Percentiles rank a stretch among this genome's conserved stretches.
phyloP scores from a whole-genome alignment of 169 alveolate genomes.

The Theileria sp. region DNA sequence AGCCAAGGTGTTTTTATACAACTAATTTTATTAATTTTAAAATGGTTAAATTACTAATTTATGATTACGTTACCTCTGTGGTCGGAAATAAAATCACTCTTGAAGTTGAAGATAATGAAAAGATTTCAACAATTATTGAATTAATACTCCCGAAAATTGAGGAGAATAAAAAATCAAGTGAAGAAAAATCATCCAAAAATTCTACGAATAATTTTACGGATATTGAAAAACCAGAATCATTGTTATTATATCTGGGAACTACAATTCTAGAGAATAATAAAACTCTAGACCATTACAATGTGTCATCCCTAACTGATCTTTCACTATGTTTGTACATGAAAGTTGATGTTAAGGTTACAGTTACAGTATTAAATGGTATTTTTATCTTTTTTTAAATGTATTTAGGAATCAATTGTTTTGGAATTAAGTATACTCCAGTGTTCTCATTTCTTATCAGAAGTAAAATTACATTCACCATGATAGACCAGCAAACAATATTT shows the following conservation, averaged over 20 bases:
- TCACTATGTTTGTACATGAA: conserved; percentile 40
- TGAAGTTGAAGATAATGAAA: conserved; percentile 33
- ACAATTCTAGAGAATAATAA: conserved; percentile 20
- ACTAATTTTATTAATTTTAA: not conserved
- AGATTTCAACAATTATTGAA: conserved; percentile 22
- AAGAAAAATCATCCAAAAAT: not conserved
- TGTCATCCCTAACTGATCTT: conserved; percentile 33
- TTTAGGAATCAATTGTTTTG: conserved; percentile 53
- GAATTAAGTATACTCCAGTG: conserved; percentile 37
- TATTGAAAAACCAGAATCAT: conserved; percentile 24
- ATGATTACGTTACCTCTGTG: conserved; percentile 23
- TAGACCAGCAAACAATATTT: conserved; percentile 49
- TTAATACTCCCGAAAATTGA: conserved; percentile 14
- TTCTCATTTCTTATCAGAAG: conserved; percentile 8
- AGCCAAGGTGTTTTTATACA: not conserved
- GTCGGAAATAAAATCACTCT: conserved; percentile 28
- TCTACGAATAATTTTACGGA: conserved; percentile 5
- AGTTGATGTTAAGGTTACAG: conserved; percentile 18
- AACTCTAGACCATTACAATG: conserved; percentile 37
- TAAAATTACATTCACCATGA: conserved; percentile 27
- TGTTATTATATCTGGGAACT: conserved; percentile 49
- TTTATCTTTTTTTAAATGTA: not conserved
- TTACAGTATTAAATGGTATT: conserved; percentile 33
- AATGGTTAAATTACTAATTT: conserved; percentile 49
- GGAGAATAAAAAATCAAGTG: not conserved